These are phyloP conservation scores for Galerina sulciceps DNA, from an alignment of 768 basidiomycete species.

Conservation along the genomic window DNA sequence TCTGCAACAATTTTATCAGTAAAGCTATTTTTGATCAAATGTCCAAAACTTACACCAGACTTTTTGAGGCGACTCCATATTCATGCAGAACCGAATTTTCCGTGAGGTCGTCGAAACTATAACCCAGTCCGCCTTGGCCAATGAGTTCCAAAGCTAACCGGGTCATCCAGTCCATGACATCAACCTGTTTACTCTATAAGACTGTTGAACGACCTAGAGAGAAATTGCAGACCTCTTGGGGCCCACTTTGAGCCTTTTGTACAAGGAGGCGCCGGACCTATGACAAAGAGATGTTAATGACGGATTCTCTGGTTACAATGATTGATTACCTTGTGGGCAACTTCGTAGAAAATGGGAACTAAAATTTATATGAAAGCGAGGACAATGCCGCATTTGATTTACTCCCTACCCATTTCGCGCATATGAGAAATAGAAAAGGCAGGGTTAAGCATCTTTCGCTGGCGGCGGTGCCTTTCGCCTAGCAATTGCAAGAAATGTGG, in stretches of 20 bases:
- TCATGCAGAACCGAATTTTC: conserved; percentile 32
- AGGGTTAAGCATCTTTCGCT: conserved; percentile 49
- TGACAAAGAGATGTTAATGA: background rate
- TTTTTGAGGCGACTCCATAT: conserved; percentile 34
- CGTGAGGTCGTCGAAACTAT: conserved; percentile 43
- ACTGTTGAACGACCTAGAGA: background rate
- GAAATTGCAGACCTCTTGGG: conserved; percentile 28
- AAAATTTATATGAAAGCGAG: background rate
- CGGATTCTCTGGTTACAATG: background rate
- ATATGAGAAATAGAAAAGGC: conserved; percentile 46
- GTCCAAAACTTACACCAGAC: conserved; percentile 29
- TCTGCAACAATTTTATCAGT: conserved; percentile 4
- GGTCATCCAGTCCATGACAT: conserved; percentile 40
- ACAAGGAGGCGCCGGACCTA: conserved; percentile 33
- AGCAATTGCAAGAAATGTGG: background rate
- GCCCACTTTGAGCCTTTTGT: conserved; percentile 29
- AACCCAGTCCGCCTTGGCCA: conserved; percentile 52
- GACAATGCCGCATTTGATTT: background rate
- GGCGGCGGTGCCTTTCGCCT: conserved; percentile 47
- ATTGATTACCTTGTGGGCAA: conserved; percentile 29
- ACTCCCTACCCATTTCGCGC: conserved; percentile 32
- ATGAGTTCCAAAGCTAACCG: conserved; percentile 53
- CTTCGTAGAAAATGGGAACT: conserved; percentile 40
- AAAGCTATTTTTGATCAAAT: background rate
- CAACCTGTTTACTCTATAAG: conserved; percentile 28